Percentiles rank a stretch among this genome's conserved stretches.
Evolutionary conservation across 306 rosid genomes (phyloP).

Genomic region (Casuarina glauca): DNA sequence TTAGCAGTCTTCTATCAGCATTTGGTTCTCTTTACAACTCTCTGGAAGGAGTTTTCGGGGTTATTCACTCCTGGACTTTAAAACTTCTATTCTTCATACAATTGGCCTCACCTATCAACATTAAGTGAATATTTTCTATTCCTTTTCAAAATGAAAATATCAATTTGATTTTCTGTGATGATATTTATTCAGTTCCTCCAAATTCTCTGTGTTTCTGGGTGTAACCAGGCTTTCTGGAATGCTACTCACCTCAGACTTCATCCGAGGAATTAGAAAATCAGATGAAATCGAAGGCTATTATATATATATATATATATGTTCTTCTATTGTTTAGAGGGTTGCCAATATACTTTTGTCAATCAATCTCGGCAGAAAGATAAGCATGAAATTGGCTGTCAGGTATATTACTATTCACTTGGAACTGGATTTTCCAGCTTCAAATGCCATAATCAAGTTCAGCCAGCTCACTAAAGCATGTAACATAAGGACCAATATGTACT

Average conservation of each 20-base stretch:
- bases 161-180: not conserved
- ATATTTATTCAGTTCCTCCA: not conserved
- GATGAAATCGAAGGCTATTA: not conserved
- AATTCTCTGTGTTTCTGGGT: not conserved
- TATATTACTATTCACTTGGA: not conserved
- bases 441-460: not conserved
- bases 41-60: constrained; percentile 1
- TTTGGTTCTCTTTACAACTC: constrained; percentile 15
- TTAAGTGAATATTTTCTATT: not conserved
- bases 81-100: not conserved
- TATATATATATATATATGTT: no score
- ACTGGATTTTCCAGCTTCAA: not conserved
- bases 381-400: not conserved
- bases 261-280: not conserved
- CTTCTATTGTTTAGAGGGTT: not conserved
- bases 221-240: not conserved
- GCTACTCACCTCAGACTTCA: not conserved
- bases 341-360: not conserved
- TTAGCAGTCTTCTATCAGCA: constrained; percentile 17
- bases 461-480: not conserved
- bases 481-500: not conserved
- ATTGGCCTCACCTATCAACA: not conserved
- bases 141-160: not conserved
- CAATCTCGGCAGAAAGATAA: no score
- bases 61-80: constrained; percentile 12